A percentile compares a stretch with the other conserved stretches of the same genome.
Evolutionary conservation across 176 grass and related monocot species (phyloP).

Genomic region (Calamus simplicifolius): DNA sequence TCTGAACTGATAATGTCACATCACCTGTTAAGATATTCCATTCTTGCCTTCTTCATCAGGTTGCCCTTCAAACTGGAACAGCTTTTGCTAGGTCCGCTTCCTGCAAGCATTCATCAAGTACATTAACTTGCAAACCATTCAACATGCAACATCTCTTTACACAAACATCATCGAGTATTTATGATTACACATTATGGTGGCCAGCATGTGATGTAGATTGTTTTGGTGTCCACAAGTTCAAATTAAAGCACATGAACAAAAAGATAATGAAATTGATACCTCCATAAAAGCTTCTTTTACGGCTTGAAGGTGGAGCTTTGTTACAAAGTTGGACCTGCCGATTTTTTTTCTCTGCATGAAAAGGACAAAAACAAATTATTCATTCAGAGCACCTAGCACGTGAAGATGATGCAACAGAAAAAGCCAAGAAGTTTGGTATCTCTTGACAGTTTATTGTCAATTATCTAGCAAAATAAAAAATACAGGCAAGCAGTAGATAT

Average conservation of each 20-base stretch:
- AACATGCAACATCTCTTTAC: too few species aligned
- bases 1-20: too few species aligned
- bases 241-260: slow-evolving; percentile 5
- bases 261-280: slow-evolving; percentile 17
- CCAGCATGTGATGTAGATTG: too few species aligned
- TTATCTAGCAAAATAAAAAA: too few species aligned
- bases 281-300: slow-evolving; percentile 41
- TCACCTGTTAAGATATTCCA: slow-evolving; percentile 34
- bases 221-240: neutral
- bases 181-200: too few species aligned
- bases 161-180: too few species aligned
- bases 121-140: neutral
- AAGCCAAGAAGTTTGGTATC: too few species aligned
- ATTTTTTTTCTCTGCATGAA: slow-evolving; percentile 36
- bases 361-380: slow-evolving; percentile 1
- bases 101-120: slow-evolving; percentile 4
- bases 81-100: slow-evolving; percentile 18
- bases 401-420: too few species aligned
- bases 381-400: too few species aligned
- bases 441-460: too few species aligned
- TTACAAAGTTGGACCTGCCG: slow-evolving; percentile 27
- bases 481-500: too few species aligned
- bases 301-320: slow-evolving; percentile 34
- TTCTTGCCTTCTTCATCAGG: slow-evolving; percentile 49
- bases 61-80: slow-evolving; percentile 28